Base-by-base conservation (phyloP, 1,284 basidiomycete species). In the Heterobasidion annosum region DNA sequence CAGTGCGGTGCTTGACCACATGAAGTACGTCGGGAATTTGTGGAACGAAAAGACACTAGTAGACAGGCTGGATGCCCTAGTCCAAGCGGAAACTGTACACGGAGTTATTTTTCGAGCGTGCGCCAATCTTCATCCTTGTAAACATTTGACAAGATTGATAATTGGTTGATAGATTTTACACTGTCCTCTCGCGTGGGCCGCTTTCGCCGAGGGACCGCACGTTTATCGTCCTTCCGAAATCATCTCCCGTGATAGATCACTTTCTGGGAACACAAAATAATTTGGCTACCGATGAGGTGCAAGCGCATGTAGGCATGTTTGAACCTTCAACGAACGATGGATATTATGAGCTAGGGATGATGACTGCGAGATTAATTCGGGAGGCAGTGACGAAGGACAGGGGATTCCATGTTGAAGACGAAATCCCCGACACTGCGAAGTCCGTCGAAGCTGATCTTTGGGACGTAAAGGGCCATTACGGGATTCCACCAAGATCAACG, bases 241-340 rank as follows among this genome's bases (percentile, higher is more conserved):
- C 4, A 25, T 25, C 25, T 25, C 25, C 25, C 5, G 25, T 25
- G 25, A 25, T 25, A 25, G 25, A 25, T 25, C 25, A 82, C 62
- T 93, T 91, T 65, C 58, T 76, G 13, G 77, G 82, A 19, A 78
- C 81, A 2, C 72, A 71, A 34, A 95, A 94, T 61, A 77, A 72
- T 1, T 65, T 84, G 33, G 88, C 88, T 0, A 62, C 74, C 16
- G 90, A 96, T 65, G 93, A 97, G 68, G 73, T 96, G 16, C 76
- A 87, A 57, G 94, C 92, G 10, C 94, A 98, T 65, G 90, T 84
- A 48, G 85, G 85, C 44, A 96, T 98, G 88, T 98, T 98, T 68
- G 79, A 81, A 58, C 78, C 81, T 5, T 78, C 76, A 59, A 84
- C 81, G n/a, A 96, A 96, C 62, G 90, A 94, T 59, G 89, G 89